These are phyloP conservation scores for Benincasa hispida DNA, from an alignment of 306 rosid species.

Conservation along the genomic window DNA sequence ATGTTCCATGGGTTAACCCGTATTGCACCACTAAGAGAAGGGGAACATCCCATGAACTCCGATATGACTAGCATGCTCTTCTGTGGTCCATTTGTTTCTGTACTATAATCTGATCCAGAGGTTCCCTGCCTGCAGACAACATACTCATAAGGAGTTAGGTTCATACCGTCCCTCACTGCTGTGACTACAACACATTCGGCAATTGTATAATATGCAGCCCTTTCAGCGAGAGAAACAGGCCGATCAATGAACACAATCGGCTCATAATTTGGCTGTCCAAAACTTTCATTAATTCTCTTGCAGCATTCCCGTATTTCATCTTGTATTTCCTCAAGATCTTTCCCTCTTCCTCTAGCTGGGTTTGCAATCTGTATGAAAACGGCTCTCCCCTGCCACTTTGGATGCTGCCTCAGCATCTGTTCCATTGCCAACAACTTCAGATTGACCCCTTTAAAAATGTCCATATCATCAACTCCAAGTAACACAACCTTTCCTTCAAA, in stretches of 20 bases:
- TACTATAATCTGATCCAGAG: conserved; percentile 15
- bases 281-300: conserved; percentile 31
- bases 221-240: conserved; percentile 34
- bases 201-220: conserved; percentile 36
- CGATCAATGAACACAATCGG: conserved; percentile 41
- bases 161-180: conserved; percentile 63
- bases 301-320: conserved; percentile 30
- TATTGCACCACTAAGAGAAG: conserved; percentile 58
- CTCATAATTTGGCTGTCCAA: conserved; percentile 31
- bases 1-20: conserved; percentile 61
- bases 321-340: conserved; percentile 46
- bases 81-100: conserved; percentile 23
- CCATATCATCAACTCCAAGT: conserved; percentile 57
- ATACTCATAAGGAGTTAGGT: conserved; percentile 51
- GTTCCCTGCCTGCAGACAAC: conserved; percentile 57
- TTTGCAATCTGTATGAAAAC: conserved; percentile 46
- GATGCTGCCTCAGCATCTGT: conserved; percentile 46
- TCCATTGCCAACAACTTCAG: conserved; percentile 54
- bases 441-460: conserved; percentile 48
- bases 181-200: conserved; percentile 52
- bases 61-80: conserved; percentile 54
- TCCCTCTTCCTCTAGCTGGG: conserved; percentile 55
- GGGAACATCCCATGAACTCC: conserved; percentile 61
- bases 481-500: conserved; percentile 38
- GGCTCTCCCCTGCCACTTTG: conserved; percentile 39